Conservation (phyloP, 148 eudicot genomes). For the Camellia granthamiana region DNA sequence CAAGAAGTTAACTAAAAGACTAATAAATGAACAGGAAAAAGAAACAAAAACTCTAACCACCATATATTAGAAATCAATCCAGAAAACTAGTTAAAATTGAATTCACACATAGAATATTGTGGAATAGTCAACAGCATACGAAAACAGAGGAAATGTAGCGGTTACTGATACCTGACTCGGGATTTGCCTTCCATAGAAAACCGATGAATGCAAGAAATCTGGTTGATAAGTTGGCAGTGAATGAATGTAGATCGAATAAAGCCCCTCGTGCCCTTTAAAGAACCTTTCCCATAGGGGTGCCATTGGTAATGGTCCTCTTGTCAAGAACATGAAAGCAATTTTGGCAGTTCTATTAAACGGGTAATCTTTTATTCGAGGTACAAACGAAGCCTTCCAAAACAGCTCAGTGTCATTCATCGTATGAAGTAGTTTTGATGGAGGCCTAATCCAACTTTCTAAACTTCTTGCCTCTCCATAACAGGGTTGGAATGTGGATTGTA, state of each 20-base stretch:
- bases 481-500: slow-evolving; percentile 15
- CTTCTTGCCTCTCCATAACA: slow-evolving; percentile 23
- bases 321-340: slow-evolving; percentile 57
- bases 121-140: background rate
- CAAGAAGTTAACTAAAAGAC: background rate
- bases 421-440: slow-evolving; percentile 32
- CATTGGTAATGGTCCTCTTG: slow-evolving; percentile 46
- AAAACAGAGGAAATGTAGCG: background rate
- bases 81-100: background rate
- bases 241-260: slow-evolving; percentile 47
- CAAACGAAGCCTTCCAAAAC: slow-evolving; percentile 48
- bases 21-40: background rate
- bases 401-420: slow-evolving; percentile 39
- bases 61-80: background rate
- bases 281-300: slow-evolving; percentile 56
- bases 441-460: slow-evolving; percentile 34
- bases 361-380: slow-evolving; percentile 27
- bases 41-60: background rate
- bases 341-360: slow-evolving; percentile 47
- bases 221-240: slow-evolving; percentile 33
- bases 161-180: slow-evolving; percentile 47
- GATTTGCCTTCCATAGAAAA: slow-evolving; percentile 39
- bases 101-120: background rate
- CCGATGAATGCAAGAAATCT: slow-evolving; percentile 29
- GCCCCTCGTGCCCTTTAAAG: slow-evolving; percentile 38